Percentiles rank a stretch among this genome's conserved stretches.
These are phyloP conservation scores for Chrysopogon serrulatus DNA, from an alignment of 176 grass and related monocot genomes.

Conservation along the genomic window DNA sequence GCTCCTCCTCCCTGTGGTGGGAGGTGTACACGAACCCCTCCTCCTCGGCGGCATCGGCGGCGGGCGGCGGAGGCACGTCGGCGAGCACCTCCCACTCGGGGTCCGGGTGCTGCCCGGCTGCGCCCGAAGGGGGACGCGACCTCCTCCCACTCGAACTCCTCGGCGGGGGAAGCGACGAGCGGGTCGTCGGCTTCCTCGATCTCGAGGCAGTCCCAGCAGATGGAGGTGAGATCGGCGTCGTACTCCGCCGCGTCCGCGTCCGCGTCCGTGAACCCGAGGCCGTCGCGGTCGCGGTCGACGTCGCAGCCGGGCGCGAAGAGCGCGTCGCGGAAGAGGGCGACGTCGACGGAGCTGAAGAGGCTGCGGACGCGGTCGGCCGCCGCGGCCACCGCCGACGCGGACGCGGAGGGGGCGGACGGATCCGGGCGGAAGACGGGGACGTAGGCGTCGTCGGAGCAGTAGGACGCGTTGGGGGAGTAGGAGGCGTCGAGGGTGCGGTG, in stretches of 20 bases:
- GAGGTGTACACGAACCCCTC: constrained; percentile 78
- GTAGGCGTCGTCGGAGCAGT: constrained; percentile 40
- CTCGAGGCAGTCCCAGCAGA: constrained; percentile 64
- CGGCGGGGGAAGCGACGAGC: background rate
- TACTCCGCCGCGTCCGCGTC: constrained; percentile 19
- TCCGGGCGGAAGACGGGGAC: constrained; percentile 40
- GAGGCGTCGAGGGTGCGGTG: constrained; percentile 27
- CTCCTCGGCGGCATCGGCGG: constrained; percentile 21
- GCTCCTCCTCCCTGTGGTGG: constrained; percentile 14
- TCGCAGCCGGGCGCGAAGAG: constrained; percentile 9
- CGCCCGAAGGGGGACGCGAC: constrained; percentile 31
- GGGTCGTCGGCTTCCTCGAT: constrained; percentile 37
- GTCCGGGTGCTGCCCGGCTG: background rate
- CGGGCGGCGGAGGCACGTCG: constrained; percentile 19
- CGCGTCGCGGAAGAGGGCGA: constrained; percentile 38
- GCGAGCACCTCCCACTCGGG: constrained; percentile 71
- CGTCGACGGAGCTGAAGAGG: constrained; percentile 53
- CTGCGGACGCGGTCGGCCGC: constrained; percentile 48
- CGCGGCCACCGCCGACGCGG: background rate
- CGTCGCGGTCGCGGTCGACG: background rate
- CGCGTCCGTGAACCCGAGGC: constrained; percentile 52
- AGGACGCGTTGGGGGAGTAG: constrained; percentile 11
- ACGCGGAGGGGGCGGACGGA: background rate
- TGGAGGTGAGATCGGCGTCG: constrained; percentile 26
- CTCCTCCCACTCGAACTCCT: constrained; percentile 81